Evolutionary conservation across 495 filamentous ascomycete genomes (phyloP), one percentile per base, ranked within the genome.

Genomic region (Trypethelium eluteriae): DNA sequence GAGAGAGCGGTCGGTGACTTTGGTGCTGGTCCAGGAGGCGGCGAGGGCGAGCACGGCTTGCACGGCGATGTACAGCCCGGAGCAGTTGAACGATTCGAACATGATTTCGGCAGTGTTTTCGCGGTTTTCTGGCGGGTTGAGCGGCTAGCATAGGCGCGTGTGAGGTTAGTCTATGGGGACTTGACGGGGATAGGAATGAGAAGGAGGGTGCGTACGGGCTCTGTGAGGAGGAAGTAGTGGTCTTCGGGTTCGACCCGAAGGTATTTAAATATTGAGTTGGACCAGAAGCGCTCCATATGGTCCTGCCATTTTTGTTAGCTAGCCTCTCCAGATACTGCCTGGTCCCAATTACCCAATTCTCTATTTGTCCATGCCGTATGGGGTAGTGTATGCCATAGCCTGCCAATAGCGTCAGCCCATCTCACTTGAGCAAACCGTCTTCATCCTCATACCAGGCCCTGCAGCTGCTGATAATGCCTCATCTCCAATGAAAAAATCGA

Each of bases 61-160:
- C 10, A 98, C 94, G 50, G 95, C 94, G 72, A 98, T 98, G 79
- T 98, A 98, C 47, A 98, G 88, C 77, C 94, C 94, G 65, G 94
- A 93, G 79, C 94, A 98, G 77, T 98, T 98, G 82, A 98, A 98
- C 18, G 93, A 96, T 74, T 98, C 94, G 80, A 98, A 98, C 89
- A 98, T 96, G 78, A 98, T 98, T 76, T 98, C 94, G 76, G 94
- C 94, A 32, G 94, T 98, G 77, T 97, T 97, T 77, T 98, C 94
- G 70, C 94, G 92, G 78, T 97, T 97, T 81, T 98, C 94, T 25
- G 94, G 94, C 36, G 94, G 94, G 79, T 98, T 98, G 67, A 98
- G 83, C 66, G 94, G 95, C 91, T 97, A 71, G 16, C 9, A n/a
- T 34, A 14, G 46, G 11, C 25, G 2, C 2, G 67, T 79, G 14